Conservation (phyloP, 495 filamentous ascomycete genomes). For the Bombardia bombarda region DNA sequence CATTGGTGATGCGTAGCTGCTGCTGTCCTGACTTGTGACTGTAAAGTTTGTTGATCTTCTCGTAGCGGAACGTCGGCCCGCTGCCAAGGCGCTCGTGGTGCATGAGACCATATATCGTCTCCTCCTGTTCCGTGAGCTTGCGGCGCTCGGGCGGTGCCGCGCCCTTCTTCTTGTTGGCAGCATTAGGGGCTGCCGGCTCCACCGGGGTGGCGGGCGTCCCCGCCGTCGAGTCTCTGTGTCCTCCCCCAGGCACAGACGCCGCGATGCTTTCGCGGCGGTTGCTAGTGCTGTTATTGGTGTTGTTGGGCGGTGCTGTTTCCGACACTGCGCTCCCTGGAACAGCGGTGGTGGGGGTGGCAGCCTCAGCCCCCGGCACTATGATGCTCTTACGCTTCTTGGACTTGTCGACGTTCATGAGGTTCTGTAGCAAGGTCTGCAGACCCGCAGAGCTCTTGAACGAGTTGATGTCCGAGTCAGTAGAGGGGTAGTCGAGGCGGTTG, state of each 20-base stretch:
- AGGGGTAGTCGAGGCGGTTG: constrained; percentile 70
- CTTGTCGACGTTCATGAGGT: constrained; percentile 71
- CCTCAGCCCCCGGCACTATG: constrained; percentile 45
- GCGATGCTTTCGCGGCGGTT: constrained; percentile 46
- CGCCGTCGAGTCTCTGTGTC: constrained; percentile 45
- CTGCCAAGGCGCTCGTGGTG: constrained; percentile 79
- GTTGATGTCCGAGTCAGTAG: constrained; percentile 56
- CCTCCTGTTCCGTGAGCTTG: constrained; percentile 65
- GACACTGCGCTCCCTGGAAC: constrained; percentile 30
- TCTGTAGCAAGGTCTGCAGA: constrained; percentile 69
- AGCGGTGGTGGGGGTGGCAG: constrained; percentile 28
- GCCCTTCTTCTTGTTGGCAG: constrained; percentile 47
- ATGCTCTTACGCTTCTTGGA: constrained; percentile 67
- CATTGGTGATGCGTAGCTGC: constrained; percentile 68
- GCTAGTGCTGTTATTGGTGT: constrained; percentile 8
- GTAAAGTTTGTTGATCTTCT: constrained; percentile 73
- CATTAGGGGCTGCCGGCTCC: constrained; percentile 16
- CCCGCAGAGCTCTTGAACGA: constrained; percentile 74
- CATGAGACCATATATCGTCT: constrained; percentile 71
- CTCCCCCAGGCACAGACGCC: constrained; percentile 21
- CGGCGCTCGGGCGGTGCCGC: constrained; percentile 39
- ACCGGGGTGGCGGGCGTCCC: constrained; percentile 28
- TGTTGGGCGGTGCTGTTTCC: constrained; percentile 4
- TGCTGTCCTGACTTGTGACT: constrained; percentile 77
- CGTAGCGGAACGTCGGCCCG: constrained; percentile 68